Evolutionary conservation across 768 basidiomycete species (phyloP), one percentile per base, ranked within the genome.

Genomic region (Leccinum incarnatum): DNA sequence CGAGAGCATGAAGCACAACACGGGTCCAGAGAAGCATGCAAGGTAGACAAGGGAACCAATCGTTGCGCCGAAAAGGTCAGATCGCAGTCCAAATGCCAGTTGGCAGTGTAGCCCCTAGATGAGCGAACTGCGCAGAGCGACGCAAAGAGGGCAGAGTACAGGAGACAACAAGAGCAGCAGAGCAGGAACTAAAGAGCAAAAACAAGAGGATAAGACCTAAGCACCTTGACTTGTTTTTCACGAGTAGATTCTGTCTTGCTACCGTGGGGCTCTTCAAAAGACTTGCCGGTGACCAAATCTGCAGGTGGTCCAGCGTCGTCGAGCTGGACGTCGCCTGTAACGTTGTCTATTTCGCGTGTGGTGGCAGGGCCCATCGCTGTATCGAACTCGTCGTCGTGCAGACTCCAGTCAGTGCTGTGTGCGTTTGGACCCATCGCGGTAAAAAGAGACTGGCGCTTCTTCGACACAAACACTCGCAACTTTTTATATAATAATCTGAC

Each of bases 201-300:
- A 70, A 71, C 60, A 56, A 76, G 70, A 70, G 67, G 74, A 81
- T 77, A 75, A 80, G 81, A 87, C 81, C 83, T 88, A 90, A 88
- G 88, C 88, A 90, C 88, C 88, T 90, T 90, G 81, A 85, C 79
- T 79, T 86, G 86, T 81, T 87, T 89, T 78, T 90, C 88, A 69
- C 86, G 85, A 64, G 65, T 50, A 70, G 76, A 69, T 58, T 83
- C 82, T 65, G 76, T 72, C 70, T 78, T 67, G 60, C 51, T 54
- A 65, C 78, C 77, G 63, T 79, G 80, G 66, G 76, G 69, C 67
- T 80, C 83, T 69, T 84, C 83, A 67, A 48, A 56, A 15, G 55
- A 19, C 62, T 62, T 69, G 55, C 58, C 42, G 8, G 30, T 11
- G 23, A 50, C 23, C 46, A 68, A 58, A 37, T 73, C 68, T 27